These are phyloP conservation scores for Prunus davidiana DNA, from an alignment of 306 rosid genomes.

Conservation along the genomic window DNA sequence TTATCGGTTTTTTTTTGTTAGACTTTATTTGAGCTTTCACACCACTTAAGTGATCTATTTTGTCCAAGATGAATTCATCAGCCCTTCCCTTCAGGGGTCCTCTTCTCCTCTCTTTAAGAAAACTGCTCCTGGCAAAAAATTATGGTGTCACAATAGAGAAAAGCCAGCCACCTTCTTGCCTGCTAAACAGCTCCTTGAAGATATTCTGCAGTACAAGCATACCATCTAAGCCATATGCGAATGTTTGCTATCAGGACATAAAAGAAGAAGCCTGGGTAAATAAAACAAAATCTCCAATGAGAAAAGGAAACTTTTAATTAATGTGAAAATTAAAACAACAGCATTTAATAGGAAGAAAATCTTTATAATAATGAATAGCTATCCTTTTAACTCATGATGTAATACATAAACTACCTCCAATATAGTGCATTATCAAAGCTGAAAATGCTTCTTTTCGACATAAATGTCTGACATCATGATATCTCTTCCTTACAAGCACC, in stretches of 20 bases:
- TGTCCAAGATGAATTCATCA: constrained; percentile 12
- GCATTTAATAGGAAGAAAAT: not conserved
- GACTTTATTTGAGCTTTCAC: constrained; percentile 13
- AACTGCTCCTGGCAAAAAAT: not conserved
- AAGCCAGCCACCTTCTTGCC: constrained; percentile 8
- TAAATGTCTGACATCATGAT: not conserved
- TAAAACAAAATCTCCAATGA: constrained; percentile 31
- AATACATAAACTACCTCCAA: not conserved
- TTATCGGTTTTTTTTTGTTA: not conserved
- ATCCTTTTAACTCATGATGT: not conserved
- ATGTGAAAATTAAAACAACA: not conserved
- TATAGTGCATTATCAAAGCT: not conserved
- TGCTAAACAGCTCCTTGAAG: constrained; percentile 2
- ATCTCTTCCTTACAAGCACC: not conserved
- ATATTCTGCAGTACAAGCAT: constrained; percentile 1
- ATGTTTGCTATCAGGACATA: not conserved
- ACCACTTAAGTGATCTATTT: constrained; percentile 2
- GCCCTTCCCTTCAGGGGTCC: not conserved
- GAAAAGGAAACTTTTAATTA: constrained; percentile 17
- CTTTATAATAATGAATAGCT: not conserved
- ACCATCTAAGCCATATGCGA: not conserved
- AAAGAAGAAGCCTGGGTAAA: constrained; percentile 19
- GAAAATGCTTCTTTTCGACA: not conserved
- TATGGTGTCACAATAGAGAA: not conserved
- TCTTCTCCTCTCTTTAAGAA: not conserved